Evolutionary conservation across 768 basidiomycete genomes (phyloP), one percentile per base, ranked within the genome.

Genomic region (Coprinopsis cinerea): DNA sequence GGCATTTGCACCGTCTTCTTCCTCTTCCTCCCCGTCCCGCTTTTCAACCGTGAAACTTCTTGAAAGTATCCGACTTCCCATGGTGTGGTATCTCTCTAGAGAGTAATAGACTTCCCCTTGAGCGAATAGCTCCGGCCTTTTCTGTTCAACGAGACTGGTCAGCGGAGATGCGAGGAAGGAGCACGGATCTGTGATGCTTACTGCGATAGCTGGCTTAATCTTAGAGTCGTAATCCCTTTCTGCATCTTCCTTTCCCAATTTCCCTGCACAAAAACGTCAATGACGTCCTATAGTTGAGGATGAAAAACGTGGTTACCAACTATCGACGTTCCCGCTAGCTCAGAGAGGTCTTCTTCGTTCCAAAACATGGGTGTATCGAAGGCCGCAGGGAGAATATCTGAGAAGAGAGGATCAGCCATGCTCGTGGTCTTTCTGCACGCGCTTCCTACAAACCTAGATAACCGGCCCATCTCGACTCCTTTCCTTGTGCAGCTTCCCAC

Each of bases 341-440:
- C 84, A 22, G 69, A 64, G 9, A 94, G 66, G 47, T 96, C 92
- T 2, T 74, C 75, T 2, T 77, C 74, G 36, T 62, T 69, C 96
- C 96, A 98, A 61, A 97, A 94, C 89, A 99, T 97, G 0, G 92
- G 91, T 0, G 93, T 94, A 56, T 86, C 77, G 61, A 98, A 97
- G 11, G 56, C 53, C 11, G 59, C 70, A 0, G 94, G 94, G 52
- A 97, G 74, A 14, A 75, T 76, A 23, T 66, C 88, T 88, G 26
- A 15, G 20, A 3, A 44, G 14, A 34, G 35, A 49, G 6, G 37
- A 47, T 13, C 28, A n/a, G 30, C 17, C 30, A 47, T 35, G 46
- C 48, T 26, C 36, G 55, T 27, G 28, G 9, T 10, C 37, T 17
- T 13, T 6, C 18, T 39, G 6, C 37, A 17, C 7, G 7, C 7